A percentile compares a stretch with the other conserved stretches of the same genome.
Evolutionary conservation across 2,329 filamentous ascomycete species (phyloP).

Genomic region (Pseudogymnoascus sp.): DNA sequence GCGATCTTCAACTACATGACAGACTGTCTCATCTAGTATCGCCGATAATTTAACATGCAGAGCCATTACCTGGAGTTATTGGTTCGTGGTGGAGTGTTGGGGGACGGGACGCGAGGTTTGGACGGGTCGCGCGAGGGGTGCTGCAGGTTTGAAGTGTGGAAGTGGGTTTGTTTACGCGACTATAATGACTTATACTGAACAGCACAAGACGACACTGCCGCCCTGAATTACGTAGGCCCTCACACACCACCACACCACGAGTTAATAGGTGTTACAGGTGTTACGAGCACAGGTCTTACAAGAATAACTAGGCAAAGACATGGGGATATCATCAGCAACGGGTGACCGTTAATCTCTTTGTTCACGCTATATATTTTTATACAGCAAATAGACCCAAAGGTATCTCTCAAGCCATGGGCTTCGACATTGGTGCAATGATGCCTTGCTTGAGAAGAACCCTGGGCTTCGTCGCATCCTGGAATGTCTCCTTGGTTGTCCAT

Average conservation of each 20-base stretch:
- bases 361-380: not conserved
- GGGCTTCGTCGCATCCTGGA: constrained; percentile 84
- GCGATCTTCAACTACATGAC: constrained; percentile 1
- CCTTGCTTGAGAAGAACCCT: constrained; percentile 86
- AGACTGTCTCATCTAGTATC: not conserved
- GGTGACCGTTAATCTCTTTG: not conserved
- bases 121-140: not conserved
- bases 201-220: not conserved
- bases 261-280: not conserved
- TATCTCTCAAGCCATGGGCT: constrained; percentile 42
- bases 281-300: not conserved
- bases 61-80: not conserved
- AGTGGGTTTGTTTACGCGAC: constrained; percentile 7
- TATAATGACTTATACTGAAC: not conserved
- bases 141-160: not conserved
- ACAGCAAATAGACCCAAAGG: not conserved
- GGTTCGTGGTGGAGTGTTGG: not conserved
- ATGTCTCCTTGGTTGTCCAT: constrained; percentile 93
- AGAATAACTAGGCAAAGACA: constrained; percentile 9
- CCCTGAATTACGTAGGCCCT: not conserved
- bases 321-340: not conserved
- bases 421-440: constrained; percentile 78
- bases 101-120: not conserved
- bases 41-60: constrained; percentile 1
- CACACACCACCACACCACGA: not conserved